Evolutionary conservation across 352 stramenopile species (phyloP), one percentile per base, ranked within the genome.

Genomic region (Phytophthora constricta): DNA sequence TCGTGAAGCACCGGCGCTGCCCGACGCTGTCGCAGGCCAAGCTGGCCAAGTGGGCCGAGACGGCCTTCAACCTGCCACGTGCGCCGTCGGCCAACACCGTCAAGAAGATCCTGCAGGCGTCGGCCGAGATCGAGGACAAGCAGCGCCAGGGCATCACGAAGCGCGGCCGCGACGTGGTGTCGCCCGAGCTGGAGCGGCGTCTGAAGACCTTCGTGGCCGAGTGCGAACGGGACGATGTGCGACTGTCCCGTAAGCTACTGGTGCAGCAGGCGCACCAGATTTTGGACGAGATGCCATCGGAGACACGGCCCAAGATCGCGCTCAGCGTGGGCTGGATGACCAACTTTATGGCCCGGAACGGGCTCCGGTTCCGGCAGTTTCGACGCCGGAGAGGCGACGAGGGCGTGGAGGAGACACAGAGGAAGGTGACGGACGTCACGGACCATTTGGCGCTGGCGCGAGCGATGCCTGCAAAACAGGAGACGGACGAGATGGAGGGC

Each of bases 251-350:
- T 2, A 68, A 68, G 45, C 33, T 76, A 42, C 49, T 76, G 46
- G 63, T 64, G 28, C 51, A 68, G 25, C 56, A 69, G 13, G 68
- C 60, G 27, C 62, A 67, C 11, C 42, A 72, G 26, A 59, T 76
- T 37, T 47, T 72, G 42, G 28, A 11, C 4, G 39, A 52, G 43
- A 17, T 76, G 39, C 62, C 68, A 1, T 11, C 20, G 9, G 62
- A 62, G 22, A 54, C 37, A 4, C 55, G 54, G 5, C 63, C 68
- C 10, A 75, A 64, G 2, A 25, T 76, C 7, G 48, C 47, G 20
- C 33, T 76, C 11, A 72, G 61, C 1, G 62, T 66, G 25, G 68
- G 68, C 7, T 76, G 68, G 68, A 66, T 76, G 55, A 76, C 62
- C 48, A 62, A 68, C 37, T 76, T 76, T 42, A 72, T 76, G 68